A percentile compares a stretch with the other conserved stretches of the same genome.
These are phyloP conservation scores for Sporothrix mexicana DNA, from an alignment of 2,329 filamentous ascomycete genomes.

Conservation along the genomic window DNA sequence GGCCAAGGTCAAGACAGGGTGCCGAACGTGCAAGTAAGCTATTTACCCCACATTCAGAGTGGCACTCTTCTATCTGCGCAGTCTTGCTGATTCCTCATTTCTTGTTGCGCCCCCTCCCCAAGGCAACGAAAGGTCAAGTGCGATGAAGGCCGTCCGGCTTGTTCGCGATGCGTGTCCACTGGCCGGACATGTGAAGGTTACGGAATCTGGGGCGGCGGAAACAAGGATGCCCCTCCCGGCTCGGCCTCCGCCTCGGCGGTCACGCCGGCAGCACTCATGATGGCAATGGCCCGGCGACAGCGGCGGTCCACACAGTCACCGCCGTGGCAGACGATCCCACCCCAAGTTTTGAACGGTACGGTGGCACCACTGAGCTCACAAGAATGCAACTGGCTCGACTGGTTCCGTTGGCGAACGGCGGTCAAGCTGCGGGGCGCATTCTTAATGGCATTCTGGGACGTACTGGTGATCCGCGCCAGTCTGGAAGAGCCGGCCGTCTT, in stretches of 20 bases:
- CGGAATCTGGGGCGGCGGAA: slow-evolving; percentile 20
- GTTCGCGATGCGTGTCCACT: slow-evolving; percentile 10
- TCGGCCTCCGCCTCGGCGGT: background rate
- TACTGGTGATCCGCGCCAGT: slow-evolving; percentile 21
- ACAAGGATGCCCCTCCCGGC: background rate
- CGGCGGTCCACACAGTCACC: background rate
- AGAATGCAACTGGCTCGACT: slow-evolving; percentile 23
- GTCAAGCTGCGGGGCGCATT: slow-evolving; percentile 17
- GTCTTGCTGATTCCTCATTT: slow-evolving; percentile 13
- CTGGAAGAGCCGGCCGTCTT: slow-evolving; percentile 20
- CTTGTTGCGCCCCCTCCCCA: background rate
- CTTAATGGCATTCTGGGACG: slow-evolving; percentile 24
- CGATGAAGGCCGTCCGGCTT: slow-evolving; percentile 20
- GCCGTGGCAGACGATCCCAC: background rate
- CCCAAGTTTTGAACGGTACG: background rate
- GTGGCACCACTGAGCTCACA: slow-evolving; percentile 8
- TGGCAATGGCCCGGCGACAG: background rate
- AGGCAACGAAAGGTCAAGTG: slow-evolving; percentile 25
- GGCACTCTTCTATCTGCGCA: background rate
- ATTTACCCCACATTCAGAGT: background rate
- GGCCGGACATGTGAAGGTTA: slow-evolving; percentile 19
- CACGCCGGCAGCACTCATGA: slow-evolving; percentile 2
- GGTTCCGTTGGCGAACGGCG: slow-evolving; percentile 20
- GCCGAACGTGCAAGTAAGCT: slow-evolving; percentile 26
- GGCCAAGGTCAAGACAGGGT: slow-evolving; percentile 25